Evolutionary conservation across 208 protist genomes (phyloP).

Genomic region (Acanthamoeba triangularis): DNA sequence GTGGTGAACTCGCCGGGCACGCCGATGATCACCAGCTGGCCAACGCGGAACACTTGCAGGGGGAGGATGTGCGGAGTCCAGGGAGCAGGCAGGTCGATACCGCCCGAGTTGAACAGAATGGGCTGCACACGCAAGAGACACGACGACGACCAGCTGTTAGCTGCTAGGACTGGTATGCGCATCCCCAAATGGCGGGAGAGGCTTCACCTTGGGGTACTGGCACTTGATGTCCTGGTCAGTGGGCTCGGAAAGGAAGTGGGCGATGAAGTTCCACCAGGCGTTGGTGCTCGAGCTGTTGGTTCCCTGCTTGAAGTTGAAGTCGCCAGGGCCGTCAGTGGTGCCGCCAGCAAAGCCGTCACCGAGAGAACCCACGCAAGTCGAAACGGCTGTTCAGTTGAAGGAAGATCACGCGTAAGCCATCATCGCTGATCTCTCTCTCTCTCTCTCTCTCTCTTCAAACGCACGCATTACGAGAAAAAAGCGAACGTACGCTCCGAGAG

Average conservation of each 20-base stretch:
- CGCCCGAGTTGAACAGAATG: conserved; percentile 86
- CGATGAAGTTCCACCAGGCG: conserved; percentile 84
- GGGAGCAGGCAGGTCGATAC: conserved; percentile 78
- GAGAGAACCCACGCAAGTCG: conserved; percentile 60
- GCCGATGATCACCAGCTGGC: conserved; percentile 84
- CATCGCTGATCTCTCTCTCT: not conserved
- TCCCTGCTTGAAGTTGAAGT: conserved; percentile 86
- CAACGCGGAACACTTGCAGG: conserved; percentile 85
- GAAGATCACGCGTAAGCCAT: not conserved
- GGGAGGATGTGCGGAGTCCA: conserved; percentile 84
- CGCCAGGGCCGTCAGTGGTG: conserved; percentile 85
- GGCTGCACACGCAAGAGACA: conserved; percentile 57
- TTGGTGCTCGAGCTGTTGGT: conserved; percentile 82
- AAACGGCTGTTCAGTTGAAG: not conserved
- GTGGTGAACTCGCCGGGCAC: conserved; percentile 89
- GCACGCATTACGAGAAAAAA: not conserved
- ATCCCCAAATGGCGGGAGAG: not conserved
- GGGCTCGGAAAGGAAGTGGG: conserved; percentile 79
- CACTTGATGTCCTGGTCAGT: conserved; percentile 81
- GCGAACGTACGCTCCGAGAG: not conserved
- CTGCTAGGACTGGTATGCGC: not conserved
- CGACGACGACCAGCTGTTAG: not conserved
- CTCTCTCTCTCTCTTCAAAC: too few relatives aligned
- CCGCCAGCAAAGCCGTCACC: conserved; percentile 84
- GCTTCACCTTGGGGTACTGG: conserved; percentile 71